A percentile compares a stretch with the other conserved stretches of the same genome.
These are phyloP conservation scores for Ustilago shanxiensis DNA, from an alignment of 1,284 basidiomycete species.

Conservation along the genomic window DNA sequence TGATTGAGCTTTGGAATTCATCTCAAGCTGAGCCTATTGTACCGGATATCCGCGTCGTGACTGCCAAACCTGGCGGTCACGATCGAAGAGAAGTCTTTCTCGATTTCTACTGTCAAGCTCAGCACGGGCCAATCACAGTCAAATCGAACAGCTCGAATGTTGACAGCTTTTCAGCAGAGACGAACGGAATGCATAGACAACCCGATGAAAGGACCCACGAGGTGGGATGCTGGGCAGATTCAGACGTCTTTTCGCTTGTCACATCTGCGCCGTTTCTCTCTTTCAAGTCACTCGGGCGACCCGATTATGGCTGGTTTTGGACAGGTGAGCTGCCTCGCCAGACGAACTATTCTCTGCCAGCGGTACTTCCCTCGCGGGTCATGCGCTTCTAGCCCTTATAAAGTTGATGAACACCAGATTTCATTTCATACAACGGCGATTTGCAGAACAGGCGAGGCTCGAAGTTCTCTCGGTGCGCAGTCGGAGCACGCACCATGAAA, in stretches of 20 bases:
- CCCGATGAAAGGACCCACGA: conserved; percentile 1
- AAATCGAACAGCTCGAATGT: neutral
- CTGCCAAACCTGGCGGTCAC: conserved; percentile 36
- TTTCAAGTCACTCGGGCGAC: conserved; percentile 20
- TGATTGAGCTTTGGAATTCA: conserved; percentile 24
- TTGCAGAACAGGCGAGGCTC: too few species aligned
- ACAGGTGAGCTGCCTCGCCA: conserved; percentile 40
- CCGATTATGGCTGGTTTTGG: conserved; percentile 31
- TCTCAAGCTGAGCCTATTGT: neutral
- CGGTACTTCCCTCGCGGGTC: conserved; percentile 13
- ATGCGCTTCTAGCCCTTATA: neutral
- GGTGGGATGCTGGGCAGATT: conserved; percentile 42
- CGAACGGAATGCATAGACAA: neutral
- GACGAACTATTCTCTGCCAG: conserved; percentile 3
- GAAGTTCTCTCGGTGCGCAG: neutral
- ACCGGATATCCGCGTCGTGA: conserved; percentile 37
- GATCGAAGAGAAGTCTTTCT: conserved; percentile 42
- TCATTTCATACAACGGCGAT: too few species aligned
- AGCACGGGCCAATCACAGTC: conserved; percentile 10
- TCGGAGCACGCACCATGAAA: neutral
- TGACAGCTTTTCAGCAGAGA: neutral
- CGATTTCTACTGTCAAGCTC: conserved; percentile 47
- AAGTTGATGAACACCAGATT: too few species aligned
- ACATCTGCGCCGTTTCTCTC: conserved; percentile 26
- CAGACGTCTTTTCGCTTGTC: conserved; percentile 41